These are phyloP conservation scores for Pseudogymnoascus sp. DNA, from an alignment of 2,329 filamentous ascomycete genomes.

Conservation along the genomic window DNA sequence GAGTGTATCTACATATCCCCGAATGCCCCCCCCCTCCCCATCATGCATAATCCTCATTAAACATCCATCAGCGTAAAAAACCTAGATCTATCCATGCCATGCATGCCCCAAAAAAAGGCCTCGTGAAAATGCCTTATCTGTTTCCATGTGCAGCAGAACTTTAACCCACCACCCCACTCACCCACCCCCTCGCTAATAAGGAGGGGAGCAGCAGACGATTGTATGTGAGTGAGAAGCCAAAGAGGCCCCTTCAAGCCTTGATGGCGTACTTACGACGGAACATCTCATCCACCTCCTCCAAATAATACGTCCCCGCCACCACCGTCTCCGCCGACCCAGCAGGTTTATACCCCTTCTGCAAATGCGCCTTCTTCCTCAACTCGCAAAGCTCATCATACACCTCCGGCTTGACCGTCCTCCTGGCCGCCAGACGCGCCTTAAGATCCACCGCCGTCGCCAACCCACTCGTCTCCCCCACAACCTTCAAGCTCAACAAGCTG, in stretches of 20 bases:
- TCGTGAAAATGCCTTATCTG: no score
- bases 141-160: no score
- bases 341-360: conserved; percentile 71
- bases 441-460: conserved; percentile 64
- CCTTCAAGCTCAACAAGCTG: conserved; percentile 63
- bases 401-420: conserved; percentile 59
- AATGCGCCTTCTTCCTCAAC: conserved; percentile 72
- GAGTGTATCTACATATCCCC: no score
- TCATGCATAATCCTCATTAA: no score
- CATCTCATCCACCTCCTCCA: conserved; percentile 74
- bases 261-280: conserved; percentile 72
- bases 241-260: conserved; percentile 56
- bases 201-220: no score
- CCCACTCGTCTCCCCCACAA: conserved; percentile 60
- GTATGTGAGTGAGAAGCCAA: no score
- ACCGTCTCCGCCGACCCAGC: conserved; percentile 60
- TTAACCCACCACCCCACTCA: no score
- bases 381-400: conserved; percentile 72
- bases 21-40: no score
- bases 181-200: no score
- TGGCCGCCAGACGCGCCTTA: conserved; percentile 55
- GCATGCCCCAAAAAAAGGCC: no score
- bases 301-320: conserved; percentile 62
- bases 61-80: no score
- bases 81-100: no score